Conservation (phyloP, 176 grass and related monocot genomes). For the Musa troglodytarum region DNA sequence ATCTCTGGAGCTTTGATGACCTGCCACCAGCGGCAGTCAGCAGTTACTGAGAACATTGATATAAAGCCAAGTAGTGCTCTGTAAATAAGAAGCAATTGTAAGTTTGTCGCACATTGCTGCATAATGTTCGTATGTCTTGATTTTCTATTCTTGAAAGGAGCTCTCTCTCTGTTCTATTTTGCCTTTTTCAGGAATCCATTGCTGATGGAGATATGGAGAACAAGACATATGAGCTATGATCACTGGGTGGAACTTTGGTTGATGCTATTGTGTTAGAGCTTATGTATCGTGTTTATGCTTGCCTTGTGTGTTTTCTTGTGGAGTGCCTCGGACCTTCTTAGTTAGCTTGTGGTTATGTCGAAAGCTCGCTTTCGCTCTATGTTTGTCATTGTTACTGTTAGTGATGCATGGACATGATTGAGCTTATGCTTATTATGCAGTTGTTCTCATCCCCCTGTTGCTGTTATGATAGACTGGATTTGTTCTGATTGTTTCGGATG, state of each 20-base stretch:
- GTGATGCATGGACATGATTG: too few species aligned
- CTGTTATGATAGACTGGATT: neutral
- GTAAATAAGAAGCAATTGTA: neutral
- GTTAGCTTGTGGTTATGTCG: neutral
- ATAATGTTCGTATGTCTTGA: neutral
- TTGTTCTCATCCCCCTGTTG: neutral
- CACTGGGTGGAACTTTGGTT: neutral
- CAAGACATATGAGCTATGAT: neutral
- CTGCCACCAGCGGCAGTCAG: neutral
- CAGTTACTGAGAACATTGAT: neutral
- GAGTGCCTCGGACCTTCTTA: too few species aligned
- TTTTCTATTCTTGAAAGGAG: neutral
- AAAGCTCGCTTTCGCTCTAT: neutral
- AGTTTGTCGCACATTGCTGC: neutral
- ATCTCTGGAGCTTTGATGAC: conserved; percentile 12
- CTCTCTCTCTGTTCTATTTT: neutral
- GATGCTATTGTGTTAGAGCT: neutral
- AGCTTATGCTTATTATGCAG: too few species aligned
- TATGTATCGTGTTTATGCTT: neutral
- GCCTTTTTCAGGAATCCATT: neutral
- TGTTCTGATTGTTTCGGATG: neutral
- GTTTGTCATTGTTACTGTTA: neutral
- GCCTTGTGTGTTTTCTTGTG: too few species aligned
- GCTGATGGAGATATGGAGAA: neutral
- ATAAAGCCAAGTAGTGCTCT: neutral